These are phyloP conservation scores for Arthrobotrys pseudoclavata DNA, from an alignment of 2,329 filamentous ascomycete genomes.

Conservation along the genomic window DNA sequence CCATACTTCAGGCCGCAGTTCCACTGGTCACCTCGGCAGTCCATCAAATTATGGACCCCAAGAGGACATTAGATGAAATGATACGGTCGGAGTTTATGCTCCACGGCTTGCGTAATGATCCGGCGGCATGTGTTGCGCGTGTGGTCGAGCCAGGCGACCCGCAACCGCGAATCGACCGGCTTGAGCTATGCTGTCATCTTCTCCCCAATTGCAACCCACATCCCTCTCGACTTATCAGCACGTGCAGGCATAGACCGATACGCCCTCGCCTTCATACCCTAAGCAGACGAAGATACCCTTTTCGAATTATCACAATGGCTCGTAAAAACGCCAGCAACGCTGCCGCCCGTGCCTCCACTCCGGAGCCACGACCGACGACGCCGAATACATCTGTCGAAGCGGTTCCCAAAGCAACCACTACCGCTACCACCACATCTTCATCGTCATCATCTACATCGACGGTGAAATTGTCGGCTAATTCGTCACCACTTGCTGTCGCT, in stretches of 20 bases:
- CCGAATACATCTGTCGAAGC: constrained; percentile 39
- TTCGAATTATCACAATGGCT: constrained; percentile 49
- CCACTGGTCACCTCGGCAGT: too few species aligned
- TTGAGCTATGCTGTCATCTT: constrained; percentile 60
- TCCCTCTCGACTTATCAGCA: constrained; percentile 29
- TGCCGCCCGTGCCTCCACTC: constrained; percentile 46
- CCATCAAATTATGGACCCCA: too few species aligned
- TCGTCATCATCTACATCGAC: constrained; percentile 24
- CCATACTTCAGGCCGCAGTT: too few species aligned
- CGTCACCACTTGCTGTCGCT: constrained; percentile 48
- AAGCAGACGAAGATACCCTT: background rate
- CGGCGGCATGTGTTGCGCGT: constrained; percentile 44
- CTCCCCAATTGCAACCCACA: constrained; percentile 35
- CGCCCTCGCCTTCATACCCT: background rate
- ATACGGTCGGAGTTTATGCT: constrained; percentile 14
- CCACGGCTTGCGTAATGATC: constrained; percentile 51
- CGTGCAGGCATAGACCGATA: constrained; percentile 20
- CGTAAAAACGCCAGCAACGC: constrained; percentile 31
- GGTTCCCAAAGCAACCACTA: constrained; percentile 11
- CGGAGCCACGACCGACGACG: constrained; percentile 47
- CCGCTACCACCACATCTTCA: background rate
- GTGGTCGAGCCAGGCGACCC: constrained; percentile 42
- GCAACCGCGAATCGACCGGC: constrained; percentile 40
- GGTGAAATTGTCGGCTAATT: constrained; percentile 24
- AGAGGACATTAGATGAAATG: too few species aligned